These are phyloP conservation scores for Backusella westeae DNA, from an alignment of 192 early-diverging fungal species.

Conservation along the genomic window DNA sequence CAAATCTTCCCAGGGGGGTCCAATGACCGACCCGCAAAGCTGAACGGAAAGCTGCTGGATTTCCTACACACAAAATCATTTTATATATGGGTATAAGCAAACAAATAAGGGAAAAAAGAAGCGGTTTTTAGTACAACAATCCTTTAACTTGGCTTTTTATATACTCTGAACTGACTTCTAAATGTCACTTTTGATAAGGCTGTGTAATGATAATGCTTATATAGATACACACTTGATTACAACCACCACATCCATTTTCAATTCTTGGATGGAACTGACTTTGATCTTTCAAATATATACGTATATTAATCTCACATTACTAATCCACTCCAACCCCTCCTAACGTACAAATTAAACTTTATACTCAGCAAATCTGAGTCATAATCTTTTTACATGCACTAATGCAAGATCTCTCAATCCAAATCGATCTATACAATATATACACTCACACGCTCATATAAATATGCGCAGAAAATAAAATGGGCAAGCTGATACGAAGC, in stretches of 20 bases:
- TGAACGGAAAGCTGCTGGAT: neutral
- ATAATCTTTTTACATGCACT: neutral
- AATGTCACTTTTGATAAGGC: neutral
- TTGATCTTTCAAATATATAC: no score
- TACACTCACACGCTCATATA: no score
- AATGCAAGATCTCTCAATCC: no score
- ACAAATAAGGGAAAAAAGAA: neutral
- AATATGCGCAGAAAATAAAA: no score
- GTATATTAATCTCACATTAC: neutral
- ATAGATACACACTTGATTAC: no score
- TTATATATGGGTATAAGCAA: neutral
- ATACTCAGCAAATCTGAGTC: no score
- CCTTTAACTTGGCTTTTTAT: neutral
- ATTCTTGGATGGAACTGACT: no score
- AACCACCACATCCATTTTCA: no score
- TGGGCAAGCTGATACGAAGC: no score
- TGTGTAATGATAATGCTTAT: neutral
- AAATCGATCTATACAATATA: no score
- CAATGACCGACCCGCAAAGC: neutral
- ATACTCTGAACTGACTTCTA: neutral
- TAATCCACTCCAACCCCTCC: neutral
- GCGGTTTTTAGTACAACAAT: neutral
- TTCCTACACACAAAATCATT: neutral
- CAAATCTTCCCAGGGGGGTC: constrained; percentile 1
- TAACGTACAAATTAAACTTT: no score